Evolutionary conservation across 1,284 basidiomycete genomes (phyloP), one percentile per base, ranked within the genome.

Genomic region (Tylopilus sp.): DNA sequence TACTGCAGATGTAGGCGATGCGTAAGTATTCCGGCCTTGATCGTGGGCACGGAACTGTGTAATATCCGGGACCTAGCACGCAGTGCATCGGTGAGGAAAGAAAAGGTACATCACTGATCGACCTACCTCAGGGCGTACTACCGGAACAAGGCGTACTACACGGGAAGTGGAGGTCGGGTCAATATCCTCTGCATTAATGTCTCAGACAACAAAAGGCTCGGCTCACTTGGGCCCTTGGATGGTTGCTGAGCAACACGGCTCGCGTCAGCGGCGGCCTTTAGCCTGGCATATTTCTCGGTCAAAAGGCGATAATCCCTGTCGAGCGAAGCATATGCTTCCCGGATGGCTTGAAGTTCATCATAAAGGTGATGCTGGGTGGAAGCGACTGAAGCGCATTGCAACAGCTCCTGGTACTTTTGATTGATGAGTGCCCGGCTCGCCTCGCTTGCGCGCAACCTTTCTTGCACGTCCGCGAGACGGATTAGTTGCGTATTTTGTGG

Each of bases 381-480:
- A n/a, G 46, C 54, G 13, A 26, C 30, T 15, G 57, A 48, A 31
- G 48, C 15, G 18, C 33, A 47, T 26, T 46, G 43, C 25, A 69
- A 18, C 16, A 66, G 33, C 0, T 67, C 58, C 35, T 65, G 54
- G 39, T 70, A 55, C 26, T 68, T 59, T 31, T 37, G 49, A 29
- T 42, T 16, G 48, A 67, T 45, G 12, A 39, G 19, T 3, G 15
- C 25, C 8, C 49, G 46, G 21, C 44, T 53, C 28, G 44, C 38
- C 26, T 70, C 64, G 44, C 56, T 55, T 4, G 37, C 6, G 36
- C 51, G 52, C 13, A 66, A 44, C 15, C 46, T 65, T 33, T 66
- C 65, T 48, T 68, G 64, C 38, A 65, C 30, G 15, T 54, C 51
- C 2, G 46, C n/a, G 33, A 68, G 38, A 29, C 45, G 58, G 23